A percentile compares a stretch with the other conserved stretches of the same genome.
These are phyloP conservation scores for Ophiostoma quercus DNA, from an alignment of 2,329 filamentous ascomycete genomes.

Conservation along the genomic window DNA sequence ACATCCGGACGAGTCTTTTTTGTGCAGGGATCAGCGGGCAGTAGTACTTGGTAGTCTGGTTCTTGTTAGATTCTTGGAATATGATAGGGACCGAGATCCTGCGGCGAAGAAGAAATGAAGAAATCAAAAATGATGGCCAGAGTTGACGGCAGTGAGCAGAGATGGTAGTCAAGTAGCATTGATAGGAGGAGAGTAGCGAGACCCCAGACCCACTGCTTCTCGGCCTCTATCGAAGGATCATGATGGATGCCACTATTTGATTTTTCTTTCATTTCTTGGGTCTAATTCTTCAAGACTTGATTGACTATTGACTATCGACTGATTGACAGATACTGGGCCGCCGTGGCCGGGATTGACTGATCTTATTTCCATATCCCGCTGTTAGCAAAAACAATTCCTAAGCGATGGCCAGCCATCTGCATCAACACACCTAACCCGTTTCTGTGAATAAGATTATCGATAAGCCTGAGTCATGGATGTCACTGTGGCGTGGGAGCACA, in stretches of 20 bases:
- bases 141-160: background rate
- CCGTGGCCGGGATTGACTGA: background rate
- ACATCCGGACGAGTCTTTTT: background rate
- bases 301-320: background rate
- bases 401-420: background rate
- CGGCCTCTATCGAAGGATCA: background rate
- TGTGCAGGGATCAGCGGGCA: background rate
- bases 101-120: background rate
- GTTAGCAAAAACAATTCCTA: background rate
- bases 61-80: background rate
- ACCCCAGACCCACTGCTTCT: background rate
- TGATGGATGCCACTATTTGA: no score
- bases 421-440: background rate
- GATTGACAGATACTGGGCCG: background rate
- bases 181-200: background rate
- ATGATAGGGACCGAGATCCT: slow-evolving; percentile 1
- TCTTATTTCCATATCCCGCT: background rate
- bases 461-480: background rate
- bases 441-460: background rate
- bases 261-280: no score
- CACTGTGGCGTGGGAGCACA: no score
- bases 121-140: background rate
- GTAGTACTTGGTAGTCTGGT: background rate
- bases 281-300: no score
- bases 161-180: background rate